phyloP scores from a whole-genome alignment of 108 stramenopile genomes.

The Heterococcus sp. region DNA sequence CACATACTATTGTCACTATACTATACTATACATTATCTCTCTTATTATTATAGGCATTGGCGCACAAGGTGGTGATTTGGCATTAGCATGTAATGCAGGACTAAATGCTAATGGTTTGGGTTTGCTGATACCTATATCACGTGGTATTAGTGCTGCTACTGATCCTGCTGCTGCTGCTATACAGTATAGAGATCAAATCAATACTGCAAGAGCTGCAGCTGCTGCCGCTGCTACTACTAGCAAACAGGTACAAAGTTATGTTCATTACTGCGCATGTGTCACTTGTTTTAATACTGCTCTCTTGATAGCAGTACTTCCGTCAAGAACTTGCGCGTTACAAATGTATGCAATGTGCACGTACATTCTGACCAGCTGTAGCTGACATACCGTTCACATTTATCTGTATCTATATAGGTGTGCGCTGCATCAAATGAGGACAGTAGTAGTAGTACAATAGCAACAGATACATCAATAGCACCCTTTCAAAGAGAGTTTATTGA shows the following conservation, averaged over 20 bases:
- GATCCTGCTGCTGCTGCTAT: constrained; percentile 78
- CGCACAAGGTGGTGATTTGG: constrained; percentile 90
- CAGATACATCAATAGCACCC: constrained; percentile 4
- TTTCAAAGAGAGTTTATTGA: constrained; percentile 86
- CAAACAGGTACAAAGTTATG: no score
- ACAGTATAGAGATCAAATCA: constrained; percentile 68
- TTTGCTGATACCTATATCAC: constrained; percentile 86
- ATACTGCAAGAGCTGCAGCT: constrained; percentile 23
- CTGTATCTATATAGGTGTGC: neutral
- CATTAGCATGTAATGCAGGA: constrained; percentile 72
- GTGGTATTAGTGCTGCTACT: constrained; percentile 76
- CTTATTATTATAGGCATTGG: constrained; percentile 82
- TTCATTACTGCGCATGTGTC: no score
- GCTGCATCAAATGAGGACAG: neutral
- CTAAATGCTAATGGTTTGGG: constrained; percentile 72
- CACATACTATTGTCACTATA: no score
- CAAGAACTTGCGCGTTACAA: no score
- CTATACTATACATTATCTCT: no score
- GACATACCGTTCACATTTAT: neutral
- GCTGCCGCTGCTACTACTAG: no score
- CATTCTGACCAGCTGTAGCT: neutral
- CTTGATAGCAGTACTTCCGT: no score
- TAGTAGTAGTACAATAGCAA: neutral
- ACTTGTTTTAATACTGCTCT: no score
- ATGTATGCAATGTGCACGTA: neutral